phyloP scores from a whole-genome alignment of 2,329 filamentous ascomycete genomes.

The Sporothrix phasma region DNA sequence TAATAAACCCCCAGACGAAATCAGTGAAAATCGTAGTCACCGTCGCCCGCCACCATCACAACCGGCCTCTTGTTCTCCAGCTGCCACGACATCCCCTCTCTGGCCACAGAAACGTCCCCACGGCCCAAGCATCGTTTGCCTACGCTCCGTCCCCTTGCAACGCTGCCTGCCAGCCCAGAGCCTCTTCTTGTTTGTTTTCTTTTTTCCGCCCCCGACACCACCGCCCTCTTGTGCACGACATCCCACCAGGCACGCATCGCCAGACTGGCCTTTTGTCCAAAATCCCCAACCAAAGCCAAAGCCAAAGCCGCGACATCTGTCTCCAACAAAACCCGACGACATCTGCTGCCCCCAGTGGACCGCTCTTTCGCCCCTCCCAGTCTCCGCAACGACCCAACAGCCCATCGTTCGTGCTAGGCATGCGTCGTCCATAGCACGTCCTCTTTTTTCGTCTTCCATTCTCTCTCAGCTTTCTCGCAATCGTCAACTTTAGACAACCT shows the following conservation, averaged over 20 bases:
- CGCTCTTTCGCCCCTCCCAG: not conserved
- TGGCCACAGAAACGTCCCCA: not conserved
- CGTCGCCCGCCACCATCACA: slow-evolving; percentile 8
- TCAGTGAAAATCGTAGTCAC: not conserved
- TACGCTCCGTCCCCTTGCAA: not conserved
- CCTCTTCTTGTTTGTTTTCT: not conserved
- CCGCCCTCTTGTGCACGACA: not conserved
- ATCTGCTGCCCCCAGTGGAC: not conserved
- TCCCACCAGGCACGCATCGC: not conserved
- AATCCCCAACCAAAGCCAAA: too few relatives aligned
- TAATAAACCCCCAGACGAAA: not conserved
- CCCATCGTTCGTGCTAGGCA: slow-evolving; percentile 11
- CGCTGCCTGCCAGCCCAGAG: not conserved
- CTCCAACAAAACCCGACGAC: not conserved
- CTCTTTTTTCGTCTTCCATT: not conserved
- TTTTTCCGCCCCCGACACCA: not conserved
- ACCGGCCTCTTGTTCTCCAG: not conserved
- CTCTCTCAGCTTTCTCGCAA: not conserved
- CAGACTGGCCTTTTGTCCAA: not conserved
- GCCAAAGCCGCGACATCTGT: too few relatives aligned
- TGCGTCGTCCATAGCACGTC: slow-evolving; percentile 17
- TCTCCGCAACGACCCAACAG: not conserved
- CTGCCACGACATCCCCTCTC: not conserved
- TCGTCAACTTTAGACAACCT: not conserved
- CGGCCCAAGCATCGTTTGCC: not conserved